A percentile compares a stretch with the other conserved stretches of the same genome.
These are phyloP conservation scores for Kuraishia capsulata DNA, from an alignment of 805 yeast genomes.

Conservation along the genomic window DNA sequence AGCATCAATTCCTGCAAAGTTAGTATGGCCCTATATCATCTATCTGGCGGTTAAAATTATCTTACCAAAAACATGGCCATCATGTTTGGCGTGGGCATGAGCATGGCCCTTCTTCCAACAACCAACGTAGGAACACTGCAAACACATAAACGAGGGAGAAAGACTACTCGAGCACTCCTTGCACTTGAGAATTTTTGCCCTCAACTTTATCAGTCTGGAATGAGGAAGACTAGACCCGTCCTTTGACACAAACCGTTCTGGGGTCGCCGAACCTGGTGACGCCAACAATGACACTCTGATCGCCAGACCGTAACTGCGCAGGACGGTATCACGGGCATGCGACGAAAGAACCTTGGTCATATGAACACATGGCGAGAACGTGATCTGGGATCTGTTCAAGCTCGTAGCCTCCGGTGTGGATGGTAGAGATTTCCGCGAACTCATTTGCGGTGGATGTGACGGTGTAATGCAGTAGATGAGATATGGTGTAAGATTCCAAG, in stretches of 20 bases:
- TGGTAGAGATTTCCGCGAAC: background rate
- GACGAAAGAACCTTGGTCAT: slow-evolving; percentile 36
- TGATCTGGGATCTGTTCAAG: slow-evolving; percentile 7
- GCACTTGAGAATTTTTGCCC: slow-evolving; percentile 38
- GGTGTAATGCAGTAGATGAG: background rate
- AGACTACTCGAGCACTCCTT: slow-evolving; percentile 34
- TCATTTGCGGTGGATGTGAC: background rate
- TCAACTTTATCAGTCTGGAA: slow-evolving; percentile 27
- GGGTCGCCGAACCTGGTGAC: slow-evolving; percentile 8
- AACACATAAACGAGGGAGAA: slow-evolving; percentile 48
- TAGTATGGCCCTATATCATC: too few relatives aligned
- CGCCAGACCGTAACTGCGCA: slow-evolving; percentile 42
- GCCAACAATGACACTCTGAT: slow-evolving; percentile 31
- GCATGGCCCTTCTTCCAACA: slow-evolving; percentile 48
- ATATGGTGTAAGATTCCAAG: background rate
- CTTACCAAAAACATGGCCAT: slow-evolving; percentile 50
- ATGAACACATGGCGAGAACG: slow-evolving; percentile 41
- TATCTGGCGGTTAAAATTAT: slow-evolving; percentile 6
- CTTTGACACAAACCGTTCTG: slow-evolving; percentile 17
- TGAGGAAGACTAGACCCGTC: slow-evolving; percentile 29
- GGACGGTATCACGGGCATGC: slow-evolving; percentile 37
- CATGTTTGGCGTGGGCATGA: slow-evolving; percentile 31
- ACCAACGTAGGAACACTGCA: slow-evolving; percentile 73
- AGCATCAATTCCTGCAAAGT: too few relatives aligned
- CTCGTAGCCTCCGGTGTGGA: background rate